Evolutionary conservation across 352 stramenopile genomes (phyloP).

Genomic region (Phytophthora ohioensis): DNA sequence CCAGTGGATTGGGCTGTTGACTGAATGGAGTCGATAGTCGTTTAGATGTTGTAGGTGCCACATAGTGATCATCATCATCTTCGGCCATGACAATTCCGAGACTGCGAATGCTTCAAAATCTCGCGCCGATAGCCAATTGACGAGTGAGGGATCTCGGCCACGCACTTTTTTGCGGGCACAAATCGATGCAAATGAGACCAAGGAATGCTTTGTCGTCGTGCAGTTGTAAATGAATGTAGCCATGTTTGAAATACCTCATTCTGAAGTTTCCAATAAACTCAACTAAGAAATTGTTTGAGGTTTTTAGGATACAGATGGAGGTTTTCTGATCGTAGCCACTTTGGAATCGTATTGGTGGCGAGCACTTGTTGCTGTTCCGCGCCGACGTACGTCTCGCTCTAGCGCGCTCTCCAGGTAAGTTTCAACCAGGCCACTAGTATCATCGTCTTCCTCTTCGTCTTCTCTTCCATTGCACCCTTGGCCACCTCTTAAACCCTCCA

Average conservation of each 20-base stretch:
- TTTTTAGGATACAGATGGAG: too few relatives aligned
- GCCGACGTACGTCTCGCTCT: background rate
- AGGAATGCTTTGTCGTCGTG: slow-evolving; percentile 5
- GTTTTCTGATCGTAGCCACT: too few relatives aligned
- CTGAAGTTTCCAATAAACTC: too few relatives aligned
- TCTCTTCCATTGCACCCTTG: slow-evolving; percentile 7
- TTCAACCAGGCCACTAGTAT: background rate
- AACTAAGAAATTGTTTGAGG: too few relatives aligned
- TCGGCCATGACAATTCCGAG: background rate
- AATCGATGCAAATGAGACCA: too few relatives aligned
- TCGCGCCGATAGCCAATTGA: background rate
- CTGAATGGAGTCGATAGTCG: slow-evolving; percentile 13
- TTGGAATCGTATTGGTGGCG: slow-evolving; percentile 9
- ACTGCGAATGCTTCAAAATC: background rate
- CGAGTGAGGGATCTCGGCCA: too few relatives aligned
- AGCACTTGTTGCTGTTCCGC: slow-evolving; percentile 4
- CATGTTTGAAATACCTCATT: too few relatives aligned
- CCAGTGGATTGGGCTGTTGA: slow-evolving; percentile 43
- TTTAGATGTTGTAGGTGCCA: background rate
- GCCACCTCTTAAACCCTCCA: background rate
- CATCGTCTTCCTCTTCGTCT: background rate
- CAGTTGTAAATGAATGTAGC: background rate
- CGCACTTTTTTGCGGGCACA: too few relatives aligned
- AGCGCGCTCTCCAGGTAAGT: slow-evolving; percentile 14
- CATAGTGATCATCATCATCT: slow-evolving; percentile 7